Percentiles rank a stretch among this genome's conserved stretches.
phyloP scores from a whole-genome alignment of 2,329 filamentous ascomycete species.

The Diaporthe amygdali region DNA sequence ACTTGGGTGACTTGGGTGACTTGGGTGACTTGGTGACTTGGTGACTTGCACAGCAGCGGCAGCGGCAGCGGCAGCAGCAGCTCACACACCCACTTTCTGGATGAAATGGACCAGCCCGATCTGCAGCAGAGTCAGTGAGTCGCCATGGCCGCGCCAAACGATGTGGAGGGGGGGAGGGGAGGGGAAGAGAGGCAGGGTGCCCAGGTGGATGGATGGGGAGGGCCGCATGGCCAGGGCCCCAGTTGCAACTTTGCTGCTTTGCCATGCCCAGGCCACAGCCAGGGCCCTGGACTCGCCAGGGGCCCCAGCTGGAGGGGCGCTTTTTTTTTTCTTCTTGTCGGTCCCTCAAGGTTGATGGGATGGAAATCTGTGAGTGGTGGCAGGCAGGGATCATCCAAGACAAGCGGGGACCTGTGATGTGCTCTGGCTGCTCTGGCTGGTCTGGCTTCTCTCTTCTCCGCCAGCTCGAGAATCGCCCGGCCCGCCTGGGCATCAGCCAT shows the following conservation, averaged over 20 bases:
- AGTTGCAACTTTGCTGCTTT: conserved; percentile 5
- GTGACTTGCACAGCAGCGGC: neutral
- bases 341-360: neutral
- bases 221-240: neutral
- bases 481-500: conserved; percentile 17
- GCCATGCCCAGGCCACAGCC: neutral
- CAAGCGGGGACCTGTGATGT: conserved; percentile 9
- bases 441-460: neutral
- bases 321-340: neutral
- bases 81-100: neutral
- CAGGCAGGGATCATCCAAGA: conserved; percentile 11
- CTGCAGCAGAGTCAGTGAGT: conserved; percentile 12
- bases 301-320: neutral
- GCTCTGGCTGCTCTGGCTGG: neutral
- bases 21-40: neutral
- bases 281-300: neutral
- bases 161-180: conserved; percentile 10
- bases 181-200: neutral
- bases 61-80: neutral
- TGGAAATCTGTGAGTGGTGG: neutral
- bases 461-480: neutral
- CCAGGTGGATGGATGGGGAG: neutral
- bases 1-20: neutral
- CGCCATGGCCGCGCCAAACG: conserved; percentile 1
- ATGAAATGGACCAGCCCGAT: neutral